These are phyloP conservation scores for Barnettozyma salicaria DNA, from an alignment of 805 yeast species.

Conservation along the genomic window DNA sequence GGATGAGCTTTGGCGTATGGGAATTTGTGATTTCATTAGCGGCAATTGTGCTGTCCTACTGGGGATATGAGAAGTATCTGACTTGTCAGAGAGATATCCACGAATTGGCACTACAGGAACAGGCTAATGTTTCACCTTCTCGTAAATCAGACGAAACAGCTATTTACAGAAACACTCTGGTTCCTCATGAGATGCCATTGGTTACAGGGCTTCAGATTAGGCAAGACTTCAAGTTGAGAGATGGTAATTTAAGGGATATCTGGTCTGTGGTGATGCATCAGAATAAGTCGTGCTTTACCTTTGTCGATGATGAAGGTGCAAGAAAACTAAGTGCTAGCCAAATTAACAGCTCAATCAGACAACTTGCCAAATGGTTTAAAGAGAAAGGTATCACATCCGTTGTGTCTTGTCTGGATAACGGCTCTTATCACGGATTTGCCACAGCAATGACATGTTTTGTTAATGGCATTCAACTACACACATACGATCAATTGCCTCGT, in stretches of 20 bases:
- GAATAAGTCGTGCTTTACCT: conserved; percentile 21
- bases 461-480: conserved; percentile 35
- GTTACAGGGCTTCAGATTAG: conserved; percentile 65
- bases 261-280: conserved; percentile 50
- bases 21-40: too few relatives aligned
- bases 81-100: conserved; percentile 45
- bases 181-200: conserved; percentile 66
- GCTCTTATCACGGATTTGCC: conserved; percentile 32
- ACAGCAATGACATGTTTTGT: conserved; percentile 40
- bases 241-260: conserved; percentile 70
- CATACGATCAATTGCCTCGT: conserved; percentile 32
- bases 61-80: conserved; percentile 21
- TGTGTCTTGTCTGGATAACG: conserved; percentile 27
- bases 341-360: conserved; percentile 29
- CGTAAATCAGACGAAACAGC: conserved; percentile 69
- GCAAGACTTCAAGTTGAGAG: conserved; percentile 56
- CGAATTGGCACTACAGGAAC: conserved; percentile 52
- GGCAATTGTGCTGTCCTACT: too few relatives aligned
- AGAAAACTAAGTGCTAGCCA: conserved; percentile 12
- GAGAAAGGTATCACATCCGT: conserved; percentile 20
- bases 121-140: conserved; percentile 59
- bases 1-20: too few relatives aligned
- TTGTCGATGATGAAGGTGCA: conserved; percentile 22
- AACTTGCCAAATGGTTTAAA: conserved; percentile 19
- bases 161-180: conserved; percentile 63